A percentile compares a stretch with the other conserved stretches of the same genome.
Conservation (phyloP, 1,284 basidiomycete species). For the Macrocystidia cucumis region DNA sequence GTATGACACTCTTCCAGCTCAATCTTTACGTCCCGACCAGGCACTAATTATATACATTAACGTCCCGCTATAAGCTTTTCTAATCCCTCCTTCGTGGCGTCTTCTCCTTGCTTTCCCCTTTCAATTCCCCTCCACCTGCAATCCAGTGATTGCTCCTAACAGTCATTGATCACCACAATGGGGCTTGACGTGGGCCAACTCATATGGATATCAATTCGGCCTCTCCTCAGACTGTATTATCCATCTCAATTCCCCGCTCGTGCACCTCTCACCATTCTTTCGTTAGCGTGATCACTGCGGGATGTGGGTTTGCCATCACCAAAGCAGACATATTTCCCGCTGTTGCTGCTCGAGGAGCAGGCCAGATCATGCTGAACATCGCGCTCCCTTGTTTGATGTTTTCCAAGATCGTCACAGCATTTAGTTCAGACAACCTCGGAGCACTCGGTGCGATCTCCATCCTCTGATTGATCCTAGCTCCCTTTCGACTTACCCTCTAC, state of each 20-base stretch:
- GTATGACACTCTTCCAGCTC: no score
- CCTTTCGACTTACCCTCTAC: background rate
- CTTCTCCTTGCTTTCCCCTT: no score
- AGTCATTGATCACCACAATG: no score
- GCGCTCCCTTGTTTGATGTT: constrained; percentile 68
- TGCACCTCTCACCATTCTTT: background rate
- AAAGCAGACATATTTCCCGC: constrained; percentile 55
- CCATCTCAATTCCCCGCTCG: background rate
- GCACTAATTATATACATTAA: no score
- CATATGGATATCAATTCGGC: constrained; percentile 53
- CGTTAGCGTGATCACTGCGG: constrained; percentile 43
- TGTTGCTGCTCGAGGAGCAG: constrained; percentile 48
- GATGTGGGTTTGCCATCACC: constrained; percentile 49
- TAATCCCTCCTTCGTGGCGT: no score
- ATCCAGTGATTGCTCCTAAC: no score
- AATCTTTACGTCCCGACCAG: no score
- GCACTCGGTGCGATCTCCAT: constrained; percentile 41
- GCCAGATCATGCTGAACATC: constrained; percentile 60
- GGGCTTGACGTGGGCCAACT: constrained; percentile 28
- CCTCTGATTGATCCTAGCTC: background rate
- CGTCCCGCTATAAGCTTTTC: no score
- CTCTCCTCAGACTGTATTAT: constrained; percentile 50
- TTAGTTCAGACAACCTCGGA: constrained; percentile 54
- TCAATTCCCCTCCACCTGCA: no score
- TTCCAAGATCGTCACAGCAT: constrained; percentile 70